phyloP scores from a whole-genome alignment of 768 basidiomycete species.

The Boletus bicolor region DNA sequence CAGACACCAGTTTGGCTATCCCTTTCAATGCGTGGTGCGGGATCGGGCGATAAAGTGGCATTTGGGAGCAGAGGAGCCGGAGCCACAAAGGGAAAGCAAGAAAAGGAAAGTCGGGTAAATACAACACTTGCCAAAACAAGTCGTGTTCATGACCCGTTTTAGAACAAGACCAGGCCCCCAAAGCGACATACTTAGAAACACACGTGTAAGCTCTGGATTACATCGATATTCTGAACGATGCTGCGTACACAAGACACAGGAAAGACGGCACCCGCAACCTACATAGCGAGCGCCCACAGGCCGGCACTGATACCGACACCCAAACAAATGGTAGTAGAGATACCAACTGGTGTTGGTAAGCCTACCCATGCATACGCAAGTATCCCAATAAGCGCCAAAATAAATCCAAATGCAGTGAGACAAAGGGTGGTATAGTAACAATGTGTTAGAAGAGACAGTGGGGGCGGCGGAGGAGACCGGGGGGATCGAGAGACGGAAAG shows the following conservation, averaged over 20 bases:
- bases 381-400: conserved; percentile 26
- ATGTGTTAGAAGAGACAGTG: conserved; percentile 20
- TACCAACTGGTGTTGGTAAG: conserved; percentile 23
- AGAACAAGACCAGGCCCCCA: neutral
- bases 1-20: conserved; percentile 2
- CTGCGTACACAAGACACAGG: neutral
- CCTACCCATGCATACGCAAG: conserved; percentile 26
- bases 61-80: neutral
- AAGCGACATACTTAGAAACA: neutral
- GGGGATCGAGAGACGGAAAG: neutral
- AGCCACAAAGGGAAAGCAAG: neutral
- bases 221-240: neutral
- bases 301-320: conserved; percentile 16
- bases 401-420: conserved; percentile 24
- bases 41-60: neutral
- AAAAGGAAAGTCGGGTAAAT: conserved; percentile 8
- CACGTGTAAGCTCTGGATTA: neutral
- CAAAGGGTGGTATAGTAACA: conserved; percentile 29
- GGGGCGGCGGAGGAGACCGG: conserved; percentile 1
- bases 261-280: neutral
- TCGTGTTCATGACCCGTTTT: neutral
- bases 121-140: conserved; percentile 12
- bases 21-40: neutral
- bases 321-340: conserved; percentile 28
- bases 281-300: conserved; percentile 27